Evolutionary conservation across 805 yeast genomes (phyloP), one percentile per base, ranked within the genome.

Genomic region (Candida lessepsii): DNA sequence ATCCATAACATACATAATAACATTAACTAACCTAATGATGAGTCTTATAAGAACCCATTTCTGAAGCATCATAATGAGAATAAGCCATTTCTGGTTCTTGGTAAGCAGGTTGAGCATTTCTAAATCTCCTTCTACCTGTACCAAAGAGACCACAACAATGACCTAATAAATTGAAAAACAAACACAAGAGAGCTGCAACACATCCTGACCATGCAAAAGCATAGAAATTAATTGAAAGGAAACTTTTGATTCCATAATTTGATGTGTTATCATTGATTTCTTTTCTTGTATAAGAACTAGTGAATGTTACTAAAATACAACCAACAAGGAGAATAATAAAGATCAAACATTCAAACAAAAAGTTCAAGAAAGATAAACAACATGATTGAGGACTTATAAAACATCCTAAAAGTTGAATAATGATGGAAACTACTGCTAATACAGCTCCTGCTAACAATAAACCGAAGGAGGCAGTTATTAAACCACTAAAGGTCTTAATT

Each of bases 131-230:
- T 40, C 61, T 57, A n/a, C 61, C 57, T 2, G 61, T 52, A 26
- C 60, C 57, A 44, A 61, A 66, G 26, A 64, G 51, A 11, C 73
- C 73, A 40, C 67, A 62, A 46, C 70, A 67, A 48, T 68, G 71
- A 11, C 73, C 75, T 30, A 69, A 50, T 24, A 63, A 54, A 39
- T 61, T 58, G 46, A 67, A 52, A 13, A 63, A 28, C 14, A 58
- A 41, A 20, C 64, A 53, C 9, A 64, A 42, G n/a, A 60, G 48
- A 8, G 65, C 57, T 5, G 79, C 78, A 11, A 59, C 81, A 2
- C 71, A 74, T 1, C 81, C 71, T 10, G 78, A 78, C 93, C 91
- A 86, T 7, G 78, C 63, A 33, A 81, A 60, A 2, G 79, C 88
- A 39, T 78, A 73, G 49, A 74, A 82, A 37, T 63, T 59, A 14